A percentile compares a stretch with the other conserved stretches of the same genome.
These are phyloP conservation scores for Vigna nakashimae DNA, from an alignment of 306 rosid species.

Conservation along the genomic window DNA sequence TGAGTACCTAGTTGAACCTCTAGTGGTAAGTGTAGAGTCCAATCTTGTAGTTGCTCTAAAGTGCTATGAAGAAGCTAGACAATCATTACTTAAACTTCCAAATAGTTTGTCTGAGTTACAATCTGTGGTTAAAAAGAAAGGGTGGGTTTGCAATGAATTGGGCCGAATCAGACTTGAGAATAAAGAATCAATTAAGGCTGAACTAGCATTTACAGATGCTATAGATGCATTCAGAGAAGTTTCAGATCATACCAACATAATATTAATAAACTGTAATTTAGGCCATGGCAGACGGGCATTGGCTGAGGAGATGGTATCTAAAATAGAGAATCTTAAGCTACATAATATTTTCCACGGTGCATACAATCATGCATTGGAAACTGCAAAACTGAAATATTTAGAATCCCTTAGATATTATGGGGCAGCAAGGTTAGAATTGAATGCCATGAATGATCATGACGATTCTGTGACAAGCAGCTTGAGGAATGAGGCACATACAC, in stretches of 20 bases:
- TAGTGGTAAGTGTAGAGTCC: conserved; percentile 64
- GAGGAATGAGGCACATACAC: conserved; percentile 84
- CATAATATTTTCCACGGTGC: conserved; percentile 65
- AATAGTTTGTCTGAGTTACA: conserved; percentile 74
- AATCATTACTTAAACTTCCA: conserved; percentile 69
- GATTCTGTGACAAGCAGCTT: conserved; percentile 56
- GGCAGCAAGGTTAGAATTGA: conserved; percentile 82
- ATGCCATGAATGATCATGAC: conserved; percentile 54
- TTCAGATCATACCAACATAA: conserved; percentile 86
- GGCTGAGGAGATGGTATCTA: conserved; percentile 86
- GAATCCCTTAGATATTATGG: conserved; percentile 90
- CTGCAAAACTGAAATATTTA: conserved; percentile 80
- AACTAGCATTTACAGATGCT: conserved; percentile 79
- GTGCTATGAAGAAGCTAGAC: conserved; percentile 87
- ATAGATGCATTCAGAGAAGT: conserved; percentile 90
- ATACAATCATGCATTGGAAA: conserved; percentile 75
- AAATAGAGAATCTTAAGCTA: conserved; percentile 65
- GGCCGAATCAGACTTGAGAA: conserved; percentile 84
- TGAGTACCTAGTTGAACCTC: conserved; percentile 79
- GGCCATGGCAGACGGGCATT: conserved; percentile 95
- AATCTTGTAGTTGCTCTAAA: conserved; percentile 69
- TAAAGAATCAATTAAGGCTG: conserved; percentile 77
- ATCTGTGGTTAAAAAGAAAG: conserved; percentile 75
- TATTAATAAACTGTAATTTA: conserved; percentile 88
- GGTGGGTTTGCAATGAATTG: conserved; percentile 95